Base-by-base conservation (phyloP, 306 rosid genomes). In the Morella rubra region DNA sequence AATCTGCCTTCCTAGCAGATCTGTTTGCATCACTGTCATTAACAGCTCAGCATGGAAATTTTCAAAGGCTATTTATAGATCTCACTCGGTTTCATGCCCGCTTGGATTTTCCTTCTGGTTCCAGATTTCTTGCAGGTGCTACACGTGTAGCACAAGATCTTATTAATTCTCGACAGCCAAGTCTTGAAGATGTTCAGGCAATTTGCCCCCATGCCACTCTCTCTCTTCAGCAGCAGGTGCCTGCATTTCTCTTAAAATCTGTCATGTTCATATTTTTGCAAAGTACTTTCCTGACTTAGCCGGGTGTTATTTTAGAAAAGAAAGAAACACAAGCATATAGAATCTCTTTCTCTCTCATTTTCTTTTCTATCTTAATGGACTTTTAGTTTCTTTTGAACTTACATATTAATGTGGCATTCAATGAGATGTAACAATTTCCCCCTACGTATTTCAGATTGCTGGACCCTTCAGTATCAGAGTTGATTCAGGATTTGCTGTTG, bases 221-320 rank as follows among this genome's bases (percentile, higher is more conserved):
- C 62, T 95, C 97, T 46, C 65, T 92, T 81, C 98, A 95, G 90
- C 99, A 95, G 88, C 99, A 95, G 97, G 97, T 95, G 80, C 60
- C 75, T 11, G 56, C 83, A 54, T 27, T 72, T 79, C 72, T 77
- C 68, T 81, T 72, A 76, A 49, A 70, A 71, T 11, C 50, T 77
- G 6, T 20, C 22, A 22, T 45, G 80, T 61, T 77, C 64, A 8
- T 72, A 12, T 27, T 14, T 49, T 44, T 66, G 42, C 62, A 4
- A 6, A 60, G 71, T 37, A 58, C 65, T 68, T 68, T 19, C 78
- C 66, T 54, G 78, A 69, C 59, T 60, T n/a, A 15, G 9, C 20
- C 14, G 8, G n/a, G 24, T 37, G 47, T n/a, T 66, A 0, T 16
- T 64, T 42, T 42, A 42, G 50, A 66, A 18, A 41, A 66, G 16